Percentiles rank a stretch among this genome's conserved stretches.
phyloP scores from a whole-genome alignment of 176 grass and related monocot species.

The Paspalum vaginatum region DNA sequence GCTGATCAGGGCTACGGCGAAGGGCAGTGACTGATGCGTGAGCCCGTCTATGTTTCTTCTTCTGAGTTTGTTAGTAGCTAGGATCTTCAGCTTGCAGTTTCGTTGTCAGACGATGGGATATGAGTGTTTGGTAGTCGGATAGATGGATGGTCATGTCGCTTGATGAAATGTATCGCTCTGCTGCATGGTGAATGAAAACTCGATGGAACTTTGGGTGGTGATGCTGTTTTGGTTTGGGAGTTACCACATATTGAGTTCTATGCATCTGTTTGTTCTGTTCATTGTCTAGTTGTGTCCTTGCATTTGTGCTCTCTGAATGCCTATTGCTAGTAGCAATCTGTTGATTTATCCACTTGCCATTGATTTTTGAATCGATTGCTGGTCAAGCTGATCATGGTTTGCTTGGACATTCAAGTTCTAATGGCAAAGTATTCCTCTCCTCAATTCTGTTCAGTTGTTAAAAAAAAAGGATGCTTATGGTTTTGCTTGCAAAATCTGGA shows the following conservation, averaged over 20 bases:
- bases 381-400: background rate
- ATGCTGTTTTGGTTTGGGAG: background rate
- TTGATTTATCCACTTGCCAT: background rate
- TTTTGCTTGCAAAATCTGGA: background rate
- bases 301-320: background rate
- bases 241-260: background rate
- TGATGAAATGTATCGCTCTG: background rate
- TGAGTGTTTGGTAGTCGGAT: background rate
- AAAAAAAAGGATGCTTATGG: background rate
- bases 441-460: background rate
- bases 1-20: constrained; percentile 29
- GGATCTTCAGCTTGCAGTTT: constrained; percentile 11
- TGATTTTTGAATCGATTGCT: background rate
- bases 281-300: background rate
- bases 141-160: background rate
- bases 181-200: constrained; percentile 1
- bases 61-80: constrained; percentile 17
- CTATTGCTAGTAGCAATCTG: background rate
- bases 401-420: background rate
- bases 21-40: constrained; percentile 38
- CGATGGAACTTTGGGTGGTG: background rate
- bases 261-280: background rate
- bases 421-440: background rate
- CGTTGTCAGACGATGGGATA: background rate
- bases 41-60: constrained; percentile 3